Percentiles rank a stretch among this genome's conserved stretches.
Conservation (phyloP, 192 early-diverging fungal species). For the Coemansia sp. region DNA sequence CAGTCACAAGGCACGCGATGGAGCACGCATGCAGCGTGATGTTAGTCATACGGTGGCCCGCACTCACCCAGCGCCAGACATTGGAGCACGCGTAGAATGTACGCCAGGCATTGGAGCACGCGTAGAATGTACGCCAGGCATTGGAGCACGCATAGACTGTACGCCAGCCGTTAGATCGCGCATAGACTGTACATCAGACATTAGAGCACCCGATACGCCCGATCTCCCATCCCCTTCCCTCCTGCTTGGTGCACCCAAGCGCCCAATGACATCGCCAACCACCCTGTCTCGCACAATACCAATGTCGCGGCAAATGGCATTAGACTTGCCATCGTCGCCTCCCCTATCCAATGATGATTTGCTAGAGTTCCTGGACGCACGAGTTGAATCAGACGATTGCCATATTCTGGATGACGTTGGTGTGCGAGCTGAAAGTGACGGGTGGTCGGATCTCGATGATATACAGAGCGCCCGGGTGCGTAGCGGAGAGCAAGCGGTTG, state of each 20-base stretch:
- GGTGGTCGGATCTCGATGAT: background rate
- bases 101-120: background rate
- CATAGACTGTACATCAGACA: background rate
- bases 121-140: background rate
- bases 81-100: background rate
- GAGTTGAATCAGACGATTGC: no score
- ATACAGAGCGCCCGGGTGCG: background rate
- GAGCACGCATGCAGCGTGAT: no score
- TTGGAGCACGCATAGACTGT: background rate
- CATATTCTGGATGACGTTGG: background rate
- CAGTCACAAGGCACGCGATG: no score
- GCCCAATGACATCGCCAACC: background rate
- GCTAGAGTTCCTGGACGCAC: no score
- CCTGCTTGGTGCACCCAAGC: slow-evolving; percentile 5
- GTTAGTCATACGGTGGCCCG: no score
- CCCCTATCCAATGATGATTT: background rate
- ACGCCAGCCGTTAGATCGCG: background rate
- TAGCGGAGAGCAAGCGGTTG: background rate
- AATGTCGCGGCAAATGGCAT: slow-evolving; percentile 13
- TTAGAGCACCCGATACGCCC: slow-evolving; percentile 25
- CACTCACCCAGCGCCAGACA: no score
- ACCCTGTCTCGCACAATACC: background rate
- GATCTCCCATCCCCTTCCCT: slow-evolving; percentile 40
- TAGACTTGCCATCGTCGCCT: slow-evolving; percentile 47
- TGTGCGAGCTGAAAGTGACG: background rate